These are phyloP conservation scores for Ustilaginoidea virens DNA, from an alignment of 2,329 filamentous ascomycete species.

Conservation along the genomic window DNA sequence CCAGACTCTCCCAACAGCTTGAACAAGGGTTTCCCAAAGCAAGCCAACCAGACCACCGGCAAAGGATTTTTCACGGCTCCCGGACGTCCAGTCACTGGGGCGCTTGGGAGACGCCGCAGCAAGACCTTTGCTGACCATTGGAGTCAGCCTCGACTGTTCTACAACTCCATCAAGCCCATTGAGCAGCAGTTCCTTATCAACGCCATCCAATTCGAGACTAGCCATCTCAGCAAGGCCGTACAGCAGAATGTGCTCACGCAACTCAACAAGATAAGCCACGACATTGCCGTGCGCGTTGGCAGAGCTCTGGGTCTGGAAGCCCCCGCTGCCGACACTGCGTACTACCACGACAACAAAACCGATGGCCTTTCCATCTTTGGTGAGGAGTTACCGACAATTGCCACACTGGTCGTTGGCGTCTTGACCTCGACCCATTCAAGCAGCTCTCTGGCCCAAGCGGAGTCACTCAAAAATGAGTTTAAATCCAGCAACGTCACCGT, in stretches of 20 bases:
- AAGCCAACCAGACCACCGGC: slow-evolving; percentile 48
- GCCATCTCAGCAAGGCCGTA: slow-evolving; percentile 42
- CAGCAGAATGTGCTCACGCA: slow-evolving; percentile 52
- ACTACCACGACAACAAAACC: slow-evolving; percentile 56
- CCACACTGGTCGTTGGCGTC: slow-evolving; percentile 48
- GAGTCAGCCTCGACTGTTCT: slow-evolving; percentile 59
- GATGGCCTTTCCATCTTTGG: slow-evolving; percentile 43
- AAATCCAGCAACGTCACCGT: slow-evolving; percentile 35
- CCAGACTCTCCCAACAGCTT: slow-evolving; percentile 40
- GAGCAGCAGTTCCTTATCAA: slow-evolving; percentile 62
- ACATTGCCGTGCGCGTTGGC: slow-evolving; percentile 50
- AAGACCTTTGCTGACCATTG: slow-evolving; percentile 55
- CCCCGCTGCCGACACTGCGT: slow-evolving; percentile 43
- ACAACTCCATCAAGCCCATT: slow-evolving; percentile 49
- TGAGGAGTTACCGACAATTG: slow-evolving; percentile 40
- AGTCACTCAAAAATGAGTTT: slow-evolving; percentile 32
- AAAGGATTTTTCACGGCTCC: slow-evolving; percentile 58
- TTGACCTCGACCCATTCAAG: slow-evolving; percentile 30
- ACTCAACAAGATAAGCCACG: slow-evolving; percentile 52
- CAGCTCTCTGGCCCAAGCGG: slow-evolving; percentile 31
- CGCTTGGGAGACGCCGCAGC: slow-evolving; percentile 41
- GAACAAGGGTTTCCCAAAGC: slow-evolving; percentile 45
- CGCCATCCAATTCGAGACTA: slow-evolving; percentile 56
- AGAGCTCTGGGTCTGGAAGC: slow-evolving; percentile 41
- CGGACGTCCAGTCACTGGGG: slow-evolving; percentile 32